phyloP scores from a whole-genome alignment of 805 yeast species.

The Candida quercuum region DNA sequence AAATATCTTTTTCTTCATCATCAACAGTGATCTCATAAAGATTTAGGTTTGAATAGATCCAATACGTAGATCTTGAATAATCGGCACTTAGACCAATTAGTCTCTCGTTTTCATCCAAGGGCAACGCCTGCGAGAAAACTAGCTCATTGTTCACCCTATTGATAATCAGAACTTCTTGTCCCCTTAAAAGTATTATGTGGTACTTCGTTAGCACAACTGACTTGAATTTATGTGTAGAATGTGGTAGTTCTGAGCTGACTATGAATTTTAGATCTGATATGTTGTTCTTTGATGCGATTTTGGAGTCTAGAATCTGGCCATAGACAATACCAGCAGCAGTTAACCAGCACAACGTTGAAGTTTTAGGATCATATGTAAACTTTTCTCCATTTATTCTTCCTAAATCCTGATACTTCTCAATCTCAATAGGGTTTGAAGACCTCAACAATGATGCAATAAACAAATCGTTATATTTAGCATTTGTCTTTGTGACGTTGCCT shows the following conservation, averaged over 20 bases:
- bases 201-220: conserved; percentile 46
- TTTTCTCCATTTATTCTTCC: conserved; percentile 28
- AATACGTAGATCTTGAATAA: conserved; percentile 49
- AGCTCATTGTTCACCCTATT: conserved; percentile 48
- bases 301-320: conserved; percentile 27
- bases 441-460: conserved; percentile 16
- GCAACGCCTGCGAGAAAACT: conserved; percentile 38
- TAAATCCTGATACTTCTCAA: conserved; percentile 32
- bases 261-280: conserved; percentile 32
- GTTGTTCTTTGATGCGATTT: conserved; percentile 17
- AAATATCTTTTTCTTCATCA: conserved; percentile 67
- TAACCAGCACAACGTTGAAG: conserved; percentile 38
- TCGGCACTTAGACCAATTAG: conserved; percentile 49
- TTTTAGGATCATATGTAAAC: conserved; percentile 22
- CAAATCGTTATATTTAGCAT: conserved; percentile 19
- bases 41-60: conserved; percentile 61
- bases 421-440: conserved; percentile 25
- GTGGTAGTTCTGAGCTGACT: conserved; percentile 35
- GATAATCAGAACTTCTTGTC: conserved; percentile 35
- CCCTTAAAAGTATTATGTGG: conserved; percentile 45
- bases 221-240: conserved; percentile 26
- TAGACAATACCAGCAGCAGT: conserved; percentile 42
- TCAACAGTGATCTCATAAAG: conserved; percentile 69
- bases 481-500: conserved; percentile 8
- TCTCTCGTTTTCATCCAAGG: conserved; percentile 28